These are phyloP conservation scores for Penicillium sp. DNA, from an alignment of 2,329 filamentous ascomycete genomes.

Conservation along the genomic window DNA sequence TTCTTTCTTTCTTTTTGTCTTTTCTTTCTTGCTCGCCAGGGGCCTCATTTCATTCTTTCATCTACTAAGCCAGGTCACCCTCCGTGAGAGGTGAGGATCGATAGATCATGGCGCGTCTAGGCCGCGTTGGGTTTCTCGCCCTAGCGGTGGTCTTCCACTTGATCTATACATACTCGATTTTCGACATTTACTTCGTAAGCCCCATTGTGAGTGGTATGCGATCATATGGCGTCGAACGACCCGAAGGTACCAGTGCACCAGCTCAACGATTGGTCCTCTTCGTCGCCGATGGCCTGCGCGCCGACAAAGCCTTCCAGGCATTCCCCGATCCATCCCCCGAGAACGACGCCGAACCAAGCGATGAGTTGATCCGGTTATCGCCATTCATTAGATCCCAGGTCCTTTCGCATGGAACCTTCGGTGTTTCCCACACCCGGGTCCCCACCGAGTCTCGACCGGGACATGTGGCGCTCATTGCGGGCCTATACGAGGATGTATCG, in stretches of 20 bases:
- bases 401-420: constrained; percentile 88
- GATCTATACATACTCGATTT: constrained; percentile 92
- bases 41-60: constrained; percentile 24
- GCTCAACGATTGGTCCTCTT: constrained; percentile 90
- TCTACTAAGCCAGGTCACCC: not conserved
- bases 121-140: constrained; percentile 79
- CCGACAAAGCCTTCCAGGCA: constrained; percentile 95
- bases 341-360: constrained; percentile 24
- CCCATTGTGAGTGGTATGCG: constrained; percentile 96
- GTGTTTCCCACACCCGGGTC: constrained; percentile 93
- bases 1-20: constrained; percentile 4
- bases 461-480: constrained; percentile 94
- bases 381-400: constrained; percentile 89
- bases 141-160: constrained; percentile 91
- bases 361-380: constrained; percentile 71
- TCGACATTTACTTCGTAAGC: constrained; percentile 98
- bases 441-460: constrained; percentile 95
- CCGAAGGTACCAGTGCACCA: constrained; percentile 64
- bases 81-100: constrained; percentile 10
- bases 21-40: constrained; percentile 13
- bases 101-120: constrained; percentile 52
- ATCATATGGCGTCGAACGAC: constrained; percentile 69
- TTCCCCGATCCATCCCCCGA: constrained; percentile 80
- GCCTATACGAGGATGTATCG: constrained; percentile 96
- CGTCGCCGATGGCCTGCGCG: constrained; percentile 94